Base-by-base conservation (phyloP, 192 early-diverging fungal genomes). In the Coemansia sp. region DNA sequence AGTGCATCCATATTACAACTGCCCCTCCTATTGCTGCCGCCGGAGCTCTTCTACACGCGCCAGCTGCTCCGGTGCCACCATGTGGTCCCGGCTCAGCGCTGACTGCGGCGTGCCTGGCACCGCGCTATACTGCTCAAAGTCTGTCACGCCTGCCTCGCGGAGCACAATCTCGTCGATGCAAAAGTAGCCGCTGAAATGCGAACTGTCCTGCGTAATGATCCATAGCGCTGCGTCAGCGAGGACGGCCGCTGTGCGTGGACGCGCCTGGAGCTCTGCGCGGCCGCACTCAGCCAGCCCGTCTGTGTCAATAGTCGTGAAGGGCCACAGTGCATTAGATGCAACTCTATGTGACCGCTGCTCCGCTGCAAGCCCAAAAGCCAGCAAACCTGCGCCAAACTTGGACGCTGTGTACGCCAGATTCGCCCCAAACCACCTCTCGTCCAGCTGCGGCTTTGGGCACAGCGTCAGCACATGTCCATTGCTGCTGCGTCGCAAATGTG, bases 391-490 rank as follows among this genome's bases (percentile, higher is more conserved):
- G 65, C 84, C 76, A 71, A 85, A 76, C 64, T 89, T 89, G 72
- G 83, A 70, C 68, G 84, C 82, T 7, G 84, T 80, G 58, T 88
- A 88, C 22, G 86, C 86, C 30, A 85, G 80, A 67, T 92, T 85
- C 50, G 64, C 53, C 29, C 59, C 75, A 74, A 90, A 93, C 88
- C 86, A 92, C 29, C 80, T 56, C 21, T 82, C 78, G 51, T 87
- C 78, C 60, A 91, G 83, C 33, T 83, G 81, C 33, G 88, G 78
- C 54, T 87, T 89, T 9, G 90, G 89, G 31, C 86, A 87, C 57
- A 93, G 62, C 42, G 85, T 91, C 55, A 93, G 79, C n/a, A 93
- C 85, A 27, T 91, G 87, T 2, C 88, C 88, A 69, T 93, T 93
- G 14, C 69, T 68, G 63, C 88, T 88, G 36, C 87, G 85, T 30